These are phyloP conservation scores for Apiospora pterosperma DNA, from an alignment of 2,329 filamentous ascomycete genomes.

Conservation along the genomic window DNA sequence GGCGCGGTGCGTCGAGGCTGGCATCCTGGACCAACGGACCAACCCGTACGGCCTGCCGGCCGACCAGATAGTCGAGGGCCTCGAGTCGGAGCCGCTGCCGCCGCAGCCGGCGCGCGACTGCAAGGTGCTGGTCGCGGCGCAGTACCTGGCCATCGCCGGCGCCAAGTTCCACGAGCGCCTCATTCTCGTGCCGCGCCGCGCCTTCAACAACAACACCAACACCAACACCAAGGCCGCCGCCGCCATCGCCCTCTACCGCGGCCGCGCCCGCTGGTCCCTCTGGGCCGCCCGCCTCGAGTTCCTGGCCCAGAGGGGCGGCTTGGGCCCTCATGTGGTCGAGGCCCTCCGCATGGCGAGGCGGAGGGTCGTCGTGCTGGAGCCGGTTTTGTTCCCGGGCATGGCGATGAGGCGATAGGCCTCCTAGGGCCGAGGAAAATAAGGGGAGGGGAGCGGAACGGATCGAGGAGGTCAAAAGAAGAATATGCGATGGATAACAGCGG, in stretches of 20 bases:
- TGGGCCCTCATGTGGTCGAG: not conserved
- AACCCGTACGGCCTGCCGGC: slow-evolving; percentile 1
- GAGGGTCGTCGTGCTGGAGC: not conserved
- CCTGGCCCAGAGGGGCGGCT: not conserved
- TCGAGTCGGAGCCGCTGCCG: not conserved
- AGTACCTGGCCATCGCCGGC: slow-evolving; percentile 2
- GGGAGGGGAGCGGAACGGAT: not conserved
- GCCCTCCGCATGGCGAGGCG: not conserved
- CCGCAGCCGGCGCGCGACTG: not conserved
- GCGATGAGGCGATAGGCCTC: not conserved
- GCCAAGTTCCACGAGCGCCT: not conserved
- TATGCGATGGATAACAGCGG: no score
- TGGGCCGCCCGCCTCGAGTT: slow-evolving; percentile 1
- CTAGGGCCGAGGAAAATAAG: not conserved
- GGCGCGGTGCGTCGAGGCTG: slow-evolving; percentile 1
- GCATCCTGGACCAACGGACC: slow-evolving; percentile 1
- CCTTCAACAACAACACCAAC: not conserved
- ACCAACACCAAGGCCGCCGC: not conserved
- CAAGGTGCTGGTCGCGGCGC: slow-evolving; percentile 1
- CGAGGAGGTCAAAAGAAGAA: not conserved
- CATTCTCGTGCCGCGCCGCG: not conserved
- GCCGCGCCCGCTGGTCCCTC: not conserved
- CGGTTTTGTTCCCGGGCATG: slow-evolving; percentile 2
- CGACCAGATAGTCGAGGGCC: not conserved
- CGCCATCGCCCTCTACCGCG: not conserved